These are phyloP conservation scores for Marchantia polymorpha DNA, from an alignment of 225 moss, liverwort and hornwort genomes.

Conservation along the genomic window DNA sequence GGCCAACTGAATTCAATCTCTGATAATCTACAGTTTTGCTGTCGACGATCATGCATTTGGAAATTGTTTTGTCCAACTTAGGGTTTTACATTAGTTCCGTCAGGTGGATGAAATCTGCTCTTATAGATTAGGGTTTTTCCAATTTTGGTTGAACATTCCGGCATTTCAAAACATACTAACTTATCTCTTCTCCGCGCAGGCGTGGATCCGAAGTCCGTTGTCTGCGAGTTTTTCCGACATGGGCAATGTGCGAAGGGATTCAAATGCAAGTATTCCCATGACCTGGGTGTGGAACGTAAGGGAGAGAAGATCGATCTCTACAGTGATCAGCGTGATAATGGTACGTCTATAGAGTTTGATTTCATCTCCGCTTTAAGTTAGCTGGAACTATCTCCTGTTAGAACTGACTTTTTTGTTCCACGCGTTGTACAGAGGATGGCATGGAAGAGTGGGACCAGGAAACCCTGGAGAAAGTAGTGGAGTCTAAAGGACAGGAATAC, in stretches of 20 bases:
- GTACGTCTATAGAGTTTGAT: background rate
- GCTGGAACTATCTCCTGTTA: background rate
- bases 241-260: conserved; percentile 96
- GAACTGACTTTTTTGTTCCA: background rate
- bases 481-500: conserved; percentile 74
- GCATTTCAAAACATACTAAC: background rate
- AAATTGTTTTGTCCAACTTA: background rate
- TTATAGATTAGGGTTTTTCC: background rate
- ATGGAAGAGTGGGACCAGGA: conserved; percentile 99
- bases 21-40: too few species aligned
- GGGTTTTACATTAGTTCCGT: background rate
- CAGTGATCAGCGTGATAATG: conserved; percentile 87
- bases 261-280: conserved; percentile 99
- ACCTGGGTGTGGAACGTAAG: conserved; percentile 91
- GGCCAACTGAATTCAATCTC: too few species aligned
- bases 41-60: too few species aligned
- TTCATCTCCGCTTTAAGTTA: conserved; percentile 11
- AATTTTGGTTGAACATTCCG: background rate
- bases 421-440: conserved; percentile 30
- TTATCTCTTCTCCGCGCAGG: conserved; percentile 39
- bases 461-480: conserved; percentile 90
- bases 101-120: background rate
- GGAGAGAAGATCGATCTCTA: conserved; percentile 99
- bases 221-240: conserved; percentile 93
- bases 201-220: conserved; percentile 96